Conservation (phyloP, 192 early-diverging fungal species). For the Coemansia asiatica region DNA sequence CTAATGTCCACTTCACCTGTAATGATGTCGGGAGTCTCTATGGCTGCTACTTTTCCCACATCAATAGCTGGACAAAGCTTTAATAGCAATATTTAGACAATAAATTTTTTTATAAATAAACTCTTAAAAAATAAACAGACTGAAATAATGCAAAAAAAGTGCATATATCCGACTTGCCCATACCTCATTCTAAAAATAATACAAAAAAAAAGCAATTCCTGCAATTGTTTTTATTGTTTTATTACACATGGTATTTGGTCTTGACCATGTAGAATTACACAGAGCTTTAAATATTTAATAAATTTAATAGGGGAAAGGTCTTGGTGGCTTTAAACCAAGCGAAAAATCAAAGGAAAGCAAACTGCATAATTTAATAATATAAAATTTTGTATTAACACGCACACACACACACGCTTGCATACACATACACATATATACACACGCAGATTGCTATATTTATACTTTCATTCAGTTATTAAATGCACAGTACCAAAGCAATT, state of each 20-base stretch:
- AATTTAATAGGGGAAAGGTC: neutral
- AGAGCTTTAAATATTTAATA: neutral
- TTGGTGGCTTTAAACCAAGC: neutral
- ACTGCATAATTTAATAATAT: neutral
- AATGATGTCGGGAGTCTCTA: neutral
- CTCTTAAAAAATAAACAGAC: neutral
- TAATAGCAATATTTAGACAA: neutral
- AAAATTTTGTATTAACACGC: neutral
- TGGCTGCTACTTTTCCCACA: neutral
- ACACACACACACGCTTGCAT: neutral
- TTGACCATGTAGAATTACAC: too few species aligned
- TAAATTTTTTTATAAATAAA: neutral
- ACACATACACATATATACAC: neutral
- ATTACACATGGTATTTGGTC: neutral
- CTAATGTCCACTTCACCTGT: neutral
- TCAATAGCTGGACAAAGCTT: neutral
- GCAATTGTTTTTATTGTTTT: constrained; percentile 1
- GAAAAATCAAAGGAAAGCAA: too few species aligned
- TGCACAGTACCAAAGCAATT: neutral
- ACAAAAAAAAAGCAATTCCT: too few species aligned
- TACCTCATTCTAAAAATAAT: too few species aligned
- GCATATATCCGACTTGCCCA: neutral
- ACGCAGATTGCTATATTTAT: too few species aligned
- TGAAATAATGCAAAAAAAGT: neutral
- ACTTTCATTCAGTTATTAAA: neutral